Conservation (phyloP, 768 basidiomycete genomes). For the Trametopsis cervina region DNA sequence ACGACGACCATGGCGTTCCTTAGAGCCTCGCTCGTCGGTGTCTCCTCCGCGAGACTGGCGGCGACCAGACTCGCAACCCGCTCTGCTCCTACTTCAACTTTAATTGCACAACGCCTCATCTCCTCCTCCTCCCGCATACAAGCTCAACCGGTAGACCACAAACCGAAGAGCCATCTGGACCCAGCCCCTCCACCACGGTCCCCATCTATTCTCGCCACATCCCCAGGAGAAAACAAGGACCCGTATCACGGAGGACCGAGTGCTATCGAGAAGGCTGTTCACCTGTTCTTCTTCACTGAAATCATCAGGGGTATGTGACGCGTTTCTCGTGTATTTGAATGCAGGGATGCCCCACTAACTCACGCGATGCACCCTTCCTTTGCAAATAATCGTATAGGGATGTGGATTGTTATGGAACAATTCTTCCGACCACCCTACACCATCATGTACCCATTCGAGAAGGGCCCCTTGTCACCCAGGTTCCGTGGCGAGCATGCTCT, state of each 20-base stretch:
- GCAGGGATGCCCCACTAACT: background rate
- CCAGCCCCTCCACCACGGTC: constrained; percentile 15
- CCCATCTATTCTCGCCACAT: constrained; percentile 16
- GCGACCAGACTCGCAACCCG: constrained; percentile 19
- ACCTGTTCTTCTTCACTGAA: constrained; percentile 98
- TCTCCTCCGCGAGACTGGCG: constrained; percentile 42
- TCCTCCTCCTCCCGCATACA: constrained; percentile 29
- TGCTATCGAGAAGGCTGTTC: constrained; percentile 93
- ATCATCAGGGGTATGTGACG: constrained; percentile 77
- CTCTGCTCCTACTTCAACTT: constrained; percentile 28
- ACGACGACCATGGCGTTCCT: constrained; percentile 46
- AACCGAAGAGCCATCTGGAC: constrained; percentile 22
- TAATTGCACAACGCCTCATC: constrained; percentile 44
- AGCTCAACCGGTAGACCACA: constrained; percentile 14
- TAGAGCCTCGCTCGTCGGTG: constrained; percentile 42
- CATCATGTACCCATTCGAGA: constrained; percentile 98
- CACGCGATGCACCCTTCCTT: background rate
- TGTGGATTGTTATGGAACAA: constrained; percentile 95
- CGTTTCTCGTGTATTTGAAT: background rate
- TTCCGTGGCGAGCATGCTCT: constrained; percentile 99
- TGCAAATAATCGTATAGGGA: constrained; percentile 47
- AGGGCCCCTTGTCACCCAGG: constrained; percentile 93
- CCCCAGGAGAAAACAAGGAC: constrained; percentile 47
- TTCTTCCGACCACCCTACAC: constrained; percentile 96
- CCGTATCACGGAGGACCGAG: constrained; percentile 76